phyloP scores from a whole-genome alignment of 805 yeast genomes.

The Ogataea zsoltii region DNA sequence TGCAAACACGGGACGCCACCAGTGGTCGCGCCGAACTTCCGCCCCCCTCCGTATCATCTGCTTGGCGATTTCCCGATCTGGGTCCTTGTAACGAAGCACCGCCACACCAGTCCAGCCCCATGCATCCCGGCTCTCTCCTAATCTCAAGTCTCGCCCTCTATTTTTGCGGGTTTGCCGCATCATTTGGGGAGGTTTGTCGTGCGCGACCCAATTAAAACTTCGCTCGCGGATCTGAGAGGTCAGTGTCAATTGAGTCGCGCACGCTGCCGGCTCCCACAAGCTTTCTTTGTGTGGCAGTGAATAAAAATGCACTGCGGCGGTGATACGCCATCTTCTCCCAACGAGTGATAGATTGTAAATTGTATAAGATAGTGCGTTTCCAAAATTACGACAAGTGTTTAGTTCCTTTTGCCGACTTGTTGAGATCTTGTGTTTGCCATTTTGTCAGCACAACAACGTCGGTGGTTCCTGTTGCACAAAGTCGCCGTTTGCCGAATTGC shows the following conservation, averaged over 20 bases:
- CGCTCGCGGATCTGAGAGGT: background rate
- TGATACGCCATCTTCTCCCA: slow-evolving; percentile 5
- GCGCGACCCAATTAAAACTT: background rate
- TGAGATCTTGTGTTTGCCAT: background rate
- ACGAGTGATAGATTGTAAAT: slow-evolving; percentile 3
- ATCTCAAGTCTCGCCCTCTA: background rate
- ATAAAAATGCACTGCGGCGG: slow-evolving; percentile 2
- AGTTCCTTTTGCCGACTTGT: background rate
- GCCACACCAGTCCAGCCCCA: background rate
- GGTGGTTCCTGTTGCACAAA: too few relatives aligned
- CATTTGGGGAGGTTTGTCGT: background rate
- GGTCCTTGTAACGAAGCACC: background rate
- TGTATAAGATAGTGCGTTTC: background rate
- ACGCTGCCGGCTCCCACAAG: background rate
- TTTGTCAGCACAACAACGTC: too few relatives aligned
- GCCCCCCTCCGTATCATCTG: too few relatives aligned
- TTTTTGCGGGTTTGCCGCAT: background rate
- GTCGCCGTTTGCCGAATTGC: too few relatives aligned
- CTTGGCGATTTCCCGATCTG: slow-evolving; percentile 5
- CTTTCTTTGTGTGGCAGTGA: slow-evolving; percentile 1
- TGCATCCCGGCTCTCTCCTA: background rate
- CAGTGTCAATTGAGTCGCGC: background rate
- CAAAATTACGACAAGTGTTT: background rate
- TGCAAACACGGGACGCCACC: background rate
- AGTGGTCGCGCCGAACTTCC: too few relatives aligned